Percentiles rank a stretch among this genome's conserved stretches.
Conservation (phyloP, 805 yeast genomes). For the Kazachstania kunashirensis region DNA sequence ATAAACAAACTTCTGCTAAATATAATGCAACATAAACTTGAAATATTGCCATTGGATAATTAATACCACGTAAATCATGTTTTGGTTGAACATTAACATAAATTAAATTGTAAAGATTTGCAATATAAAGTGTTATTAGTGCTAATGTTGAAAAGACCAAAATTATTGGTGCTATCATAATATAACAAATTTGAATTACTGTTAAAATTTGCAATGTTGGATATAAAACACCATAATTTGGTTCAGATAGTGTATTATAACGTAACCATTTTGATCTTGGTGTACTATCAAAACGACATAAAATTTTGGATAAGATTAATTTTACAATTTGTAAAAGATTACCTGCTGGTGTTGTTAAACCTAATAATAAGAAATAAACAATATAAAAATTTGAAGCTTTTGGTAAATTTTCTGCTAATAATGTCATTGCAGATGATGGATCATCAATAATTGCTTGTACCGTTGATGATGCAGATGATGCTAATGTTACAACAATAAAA, state of each 20-base stretch:
- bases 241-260: constrained; percentile 49
- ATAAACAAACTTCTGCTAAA: constrained; percentile 57
- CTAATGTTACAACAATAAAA: constrained; percentile 70
- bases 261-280: constrained; percentile 91
- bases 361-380: constrained; percentile 70
- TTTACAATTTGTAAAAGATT: constrained; percentile 65
- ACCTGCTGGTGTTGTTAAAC: constrained; percentile 70
- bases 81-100: constrained; percentile 50
- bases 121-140: constrained; percentile 46
- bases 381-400: constrained; percentile 87
- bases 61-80: constrained; percentile 59
- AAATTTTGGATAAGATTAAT: constrained; percentile 57
- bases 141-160: constrained; percentile 58
- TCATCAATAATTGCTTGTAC: constrained; percentile 56
- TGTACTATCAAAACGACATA: constrained; percentile 73
- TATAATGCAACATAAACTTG: constrained; percentile 65
- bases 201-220: constrained; percentile 70
- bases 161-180: constrained; percentile 70
- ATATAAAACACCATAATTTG: constrained; percentile 75
- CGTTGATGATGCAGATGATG: constrained; percentile 74
- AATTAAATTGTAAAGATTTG: constrained; percentile 51
- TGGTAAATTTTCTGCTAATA: constrained; percentile 72
- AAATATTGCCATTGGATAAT: constrained; percentile 62
- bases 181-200: constrained; percentile 62
- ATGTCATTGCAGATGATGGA: constrained; percentile 62